A percentile compares a stretch with the other conserved stretches of the same genome.
These are phyloP conservation scores for Arabidopsis thaliana DNA, from an alignment of 345 rosid genomes.

Conservation along the genomic window DNA sequence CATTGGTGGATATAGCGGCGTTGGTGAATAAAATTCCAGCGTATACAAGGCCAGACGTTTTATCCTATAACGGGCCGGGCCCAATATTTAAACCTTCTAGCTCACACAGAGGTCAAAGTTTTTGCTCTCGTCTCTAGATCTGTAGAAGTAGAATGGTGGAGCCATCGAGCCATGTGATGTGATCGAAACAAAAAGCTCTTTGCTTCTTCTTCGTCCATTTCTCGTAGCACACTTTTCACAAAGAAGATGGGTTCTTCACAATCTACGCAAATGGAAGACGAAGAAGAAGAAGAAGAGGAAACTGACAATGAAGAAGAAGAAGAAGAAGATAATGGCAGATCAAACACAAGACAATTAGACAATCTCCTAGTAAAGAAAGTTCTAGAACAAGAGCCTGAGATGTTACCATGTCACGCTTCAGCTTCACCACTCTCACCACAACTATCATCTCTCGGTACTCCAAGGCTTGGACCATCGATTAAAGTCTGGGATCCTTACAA, in stretches of 20 bases:
- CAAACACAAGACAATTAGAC: conserved; percentile 42
- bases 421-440: conserved; percentile 96
- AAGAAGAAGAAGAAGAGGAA: conserved; percentile 58
- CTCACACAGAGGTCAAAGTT: background rate
- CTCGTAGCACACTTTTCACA: conserved; percentile 4
- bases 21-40: no score
- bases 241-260: conserved; percentile 71
- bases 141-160: conserved; percentile 16
- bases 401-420: conserved; percentile 88
- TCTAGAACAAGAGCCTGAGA: conserved; percentile 87
- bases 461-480: conserved; percentile 85
- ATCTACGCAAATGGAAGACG: conserved; percentile 59
- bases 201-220: conserved; percentile 2
- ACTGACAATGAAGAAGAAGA: conserved; percentile 54
- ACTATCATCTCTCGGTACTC: conserved; percentile 85
- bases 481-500: conserved; percentile 98
- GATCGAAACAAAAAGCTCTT: conserved; percentile 23
- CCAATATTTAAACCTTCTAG: background rate
- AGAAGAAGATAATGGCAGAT: conserved; percentile 40
- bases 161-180: conserved; percentile 19
- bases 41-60: no score
- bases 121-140: conserved; percentile 21
- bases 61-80: background rate
- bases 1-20: no score
- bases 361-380: conserved; percentile 74